phyloP scores from a whole-genome alignment of 331 rosid genomes.

The Acacia pycnantha region DNA sequence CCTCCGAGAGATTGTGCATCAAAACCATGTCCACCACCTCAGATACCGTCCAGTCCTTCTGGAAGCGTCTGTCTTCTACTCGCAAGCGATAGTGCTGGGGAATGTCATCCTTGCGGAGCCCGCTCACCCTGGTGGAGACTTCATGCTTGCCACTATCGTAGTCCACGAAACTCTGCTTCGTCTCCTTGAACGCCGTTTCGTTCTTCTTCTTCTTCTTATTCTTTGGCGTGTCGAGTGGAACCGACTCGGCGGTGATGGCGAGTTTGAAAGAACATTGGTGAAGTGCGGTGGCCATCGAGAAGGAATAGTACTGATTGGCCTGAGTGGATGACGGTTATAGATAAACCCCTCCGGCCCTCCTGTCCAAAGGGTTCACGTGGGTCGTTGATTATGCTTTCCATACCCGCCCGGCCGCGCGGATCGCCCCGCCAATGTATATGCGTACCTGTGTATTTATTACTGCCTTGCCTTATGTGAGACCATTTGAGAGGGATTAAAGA shows the following conservation, averaged over 20 bases:
- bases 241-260: conserved; percentile 12
- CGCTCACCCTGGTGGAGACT: conserved; percentile 45
- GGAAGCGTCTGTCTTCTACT: conserved; percentile 68
- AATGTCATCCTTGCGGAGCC: conserved; percentile 65
- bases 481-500: too few relatives aligned
- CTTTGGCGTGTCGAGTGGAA: conserved; percentile 22
- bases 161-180: conserved; percentile 74
- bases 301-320: not conserved
- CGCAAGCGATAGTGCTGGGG: conserved; percentile 61
- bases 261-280: conserved; percentile 8
- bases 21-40: conserved; percentile 66
- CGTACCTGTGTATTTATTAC: too few relatives aligned
- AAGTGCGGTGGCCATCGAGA: conserved; percentile 39
- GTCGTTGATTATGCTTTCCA: not conserved
- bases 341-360: not conserved
- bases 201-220: conserved; percentile 30
- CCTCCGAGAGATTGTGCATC: conserved; percentile 47
- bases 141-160: conserved; percentile 72
- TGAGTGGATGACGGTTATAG: not conserved
- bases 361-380: not conserved
- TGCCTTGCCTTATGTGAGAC: too few relatives aligned
- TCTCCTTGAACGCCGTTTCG: conserved; percentile 57
- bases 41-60: conserved; percentile 83
- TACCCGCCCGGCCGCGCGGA: not conserved
- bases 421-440: not conserved